Evolutionary conservation across 192 early-diverging fungal genomes (phyloP).

Genomic region (Ambispora gerdemannii): DNA sequence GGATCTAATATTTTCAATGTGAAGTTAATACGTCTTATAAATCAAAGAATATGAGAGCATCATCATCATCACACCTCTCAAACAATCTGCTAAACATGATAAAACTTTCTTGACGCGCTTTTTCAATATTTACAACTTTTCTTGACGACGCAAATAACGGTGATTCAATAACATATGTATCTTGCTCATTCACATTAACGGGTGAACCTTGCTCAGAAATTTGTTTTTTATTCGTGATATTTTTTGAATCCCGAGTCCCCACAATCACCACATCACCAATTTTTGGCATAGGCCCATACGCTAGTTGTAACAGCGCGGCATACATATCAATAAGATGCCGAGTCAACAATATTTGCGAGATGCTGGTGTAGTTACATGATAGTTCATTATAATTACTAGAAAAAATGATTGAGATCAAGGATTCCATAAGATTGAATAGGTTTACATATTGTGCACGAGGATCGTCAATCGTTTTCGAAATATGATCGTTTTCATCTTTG

Average conservation of each 20-base stretch:
- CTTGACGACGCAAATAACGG: no score
- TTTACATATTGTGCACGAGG: not conserved
- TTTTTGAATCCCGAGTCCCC: not conserved
- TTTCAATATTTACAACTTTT: not conserved
- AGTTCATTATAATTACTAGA: slow-evolving; percentile 26
- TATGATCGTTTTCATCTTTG: not conserved
- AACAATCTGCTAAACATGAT: slow-evolving; percentile 41
- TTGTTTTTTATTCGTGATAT: not conserved
- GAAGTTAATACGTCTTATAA: slow-evolving; percentile 26
- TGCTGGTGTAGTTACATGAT: slow-evolving; percentile 46
- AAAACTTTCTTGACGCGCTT: slow-evolving; percentile 17
- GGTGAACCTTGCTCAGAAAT: slow-evolving; percentile 18
- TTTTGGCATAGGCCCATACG: slow-evolving; percentile 59
- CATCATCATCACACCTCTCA: slow-evolving; percentile 32
- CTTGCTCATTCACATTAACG: no score
- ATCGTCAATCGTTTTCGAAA: not conserved
- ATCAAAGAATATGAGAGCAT: not conserved
- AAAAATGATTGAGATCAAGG: slow-evolving; percentile 33
- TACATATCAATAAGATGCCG: slow-evolving; percentile 65
- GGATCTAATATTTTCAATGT: slow-evolving; percentile 41
- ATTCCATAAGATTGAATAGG: slow-evolving; percentile 33
- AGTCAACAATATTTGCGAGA: slow-evolving; percentile 51
- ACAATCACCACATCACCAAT: not conserved
- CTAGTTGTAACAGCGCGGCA: slow-evolving; percentile 62
- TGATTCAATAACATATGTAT: no score